phyloP scores from a whole-genome alignment of 1,139 yeast species.

The Diutina sp. region DNA sequence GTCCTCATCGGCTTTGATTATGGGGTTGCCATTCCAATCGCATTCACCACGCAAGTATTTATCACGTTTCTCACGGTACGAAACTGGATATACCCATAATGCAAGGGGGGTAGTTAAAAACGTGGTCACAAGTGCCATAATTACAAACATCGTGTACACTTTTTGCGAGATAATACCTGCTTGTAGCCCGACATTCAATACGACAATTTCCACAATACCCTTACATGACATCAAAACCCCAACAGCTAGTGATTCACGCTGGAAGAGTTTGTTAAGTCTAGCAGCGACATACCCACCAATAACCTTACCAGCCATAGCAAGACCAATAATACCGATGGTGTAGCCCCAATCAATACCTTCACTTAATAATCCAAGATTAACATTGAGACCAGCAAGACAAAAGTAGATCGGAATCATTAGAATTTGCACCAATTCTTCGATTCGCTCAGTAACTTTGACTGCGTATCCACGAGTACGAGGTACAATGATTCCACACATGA shows the following conservation, averaged over 20 bases:
- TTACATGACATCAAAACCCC: slow-evolving; percentile 83
- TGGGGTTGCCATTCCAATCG: slow-evolving; percentile 23
- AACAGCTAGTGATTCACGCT: slow-evolving; percentile 64
- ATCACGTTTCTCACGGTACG: slow-evolving; percentile 42
- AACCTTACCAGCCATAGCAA: slow-evolving; percentile 58
- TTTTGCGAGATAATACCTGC: slow-evolving; percentile 53
- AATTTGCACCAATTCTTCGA: slow-evolving; percentile 65
- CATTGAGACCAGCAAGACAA: slow-evolving; percentile 65
- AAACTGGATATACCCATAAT: slow-evolving; percentile 41
- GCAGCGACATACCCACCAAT: slow-evolving; percentile 58
- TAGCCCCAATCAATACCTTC: slow-evolving; percentile 69
- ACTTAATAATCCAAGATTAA: slow-evolving; percentile 48
- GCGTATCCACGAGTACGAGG: slow-evolving; percentile 71
- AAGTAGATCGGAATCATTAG: slow-evolving; percentile 65
- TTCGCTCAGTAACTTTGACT: slow-evolving; percentile 52
- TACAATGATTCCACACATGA: slow-evolving; percentile 62
- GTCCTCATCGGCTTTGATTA: background rate
- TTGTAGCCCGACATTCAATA: slow-evolving; percentile 57
- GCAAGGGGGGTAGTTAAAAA: slow-evolving; percentile 68
- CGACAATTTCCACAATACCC: slow-evolving; percentile 77
- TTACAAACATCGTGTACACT: slow-evolving; percentile 67
- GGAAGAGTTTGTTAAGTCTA: slow-evolving; percentile 42
- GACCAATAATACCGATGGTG: slow-evolving; percentile 46
- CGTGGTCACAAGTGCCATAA: slow-evolving; percentile 69
- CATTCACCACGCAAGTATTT: slow-evolving; percentile 25